Evolutionary conservation across 257 asterid genomes (phyloP), one percentile per base, ranked within the genome.

Genomic region (Solanum okadae): DNA sequence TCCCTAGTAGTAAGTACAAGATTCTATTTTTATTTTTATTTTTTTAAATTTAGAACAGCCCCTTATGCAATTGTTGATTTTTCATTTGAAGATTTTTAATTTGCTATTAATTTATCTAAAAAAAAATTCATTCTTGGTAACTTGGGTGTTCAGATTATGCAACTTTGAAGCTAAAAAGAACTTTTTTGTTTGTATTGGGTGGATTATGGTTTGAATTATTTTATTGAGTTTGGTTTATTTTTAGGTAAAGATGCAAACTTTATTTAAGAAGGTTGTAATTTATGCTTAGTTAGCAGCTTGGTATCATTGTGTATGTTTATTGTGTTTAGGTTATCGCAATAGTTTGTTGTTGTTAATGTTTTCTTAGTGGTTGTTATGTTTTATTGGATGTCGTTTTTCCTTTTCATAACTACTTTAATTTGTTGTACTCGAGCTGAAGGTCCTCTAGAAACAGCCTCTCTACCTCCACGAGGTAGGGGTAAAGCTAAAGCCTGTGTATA

Each of bases 1-100:
- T 88, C 38, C 61, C 90, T 52, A 84, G 96, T 42, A 84, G 98
- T 95, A 90, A 12, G 95, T 90, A 37, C 56, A 86, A 11, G 37
- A 76, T 22, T 87, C 88, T 83, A 52, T 25, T 71, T 56, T 34
- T 34, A 29, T 10, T 63, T 23, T 0, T n/a, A n/a, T 65, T 23
- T 10, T 10, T 63, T n/a, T 0, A 65, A 22, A 3, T 11, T 65
- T 34, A 42, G 6, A 5, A 9, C 42, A 34, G 25, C 75, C 71
- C 86, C 87, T 35, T 84, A 16, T 63, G 56, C 4, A 72, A 16
- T 33, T 72, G 2, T 4, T 18, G 44, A 37, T 35, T 34, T 34
- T 73, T 34, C 16, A 73, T 20, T 35, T 73, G 18, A 20, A 73
- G 20, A 3, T 37, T 37, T 37, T 35, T 37, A 11, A 10, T 75